Evolutionary conservation across 345 rosid genomes (phyloP).

Genomic region (Boechera divaricarpa): DNA sequence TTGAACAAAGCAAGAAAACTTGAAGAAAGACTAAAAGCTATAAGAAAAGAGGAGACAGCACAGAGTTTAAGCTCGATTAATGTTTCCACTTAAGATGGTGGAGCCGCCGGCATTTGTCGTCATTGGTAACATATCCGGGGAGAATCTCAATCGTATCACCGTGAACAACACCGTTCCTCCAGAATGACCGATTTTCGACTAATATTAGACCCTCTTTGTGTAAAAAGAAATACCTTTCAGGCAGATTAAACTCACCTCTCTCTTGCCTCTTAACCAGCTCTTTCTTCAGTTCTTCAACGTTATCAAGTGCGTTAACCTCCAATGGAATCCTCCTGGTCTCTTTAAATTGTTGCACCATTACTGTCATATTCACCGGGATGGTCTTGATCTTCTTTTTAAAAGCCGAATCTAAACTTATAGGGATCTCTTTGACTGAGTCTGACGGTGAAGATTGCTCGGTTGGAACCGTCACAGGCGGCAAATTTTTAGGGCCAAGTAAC

Average conservation of each 20-base stretch:
- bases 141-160: too few species aligned
- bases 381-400: constrained; percentile 21
- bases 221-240: too few species aligned
- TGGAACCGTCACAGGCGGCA: neutral
- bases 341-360: constrained; percentile 39
- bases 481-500: neutral
- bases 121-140: too few species aligned
- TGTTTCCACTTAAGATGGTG: too few species aligned
- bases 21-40: neutral
- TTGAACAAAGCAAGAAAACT: too few species aligned
- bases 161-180: too few species aligned
- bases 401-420: constrained; percentile 32
- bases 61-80: constrained; percentile 1
- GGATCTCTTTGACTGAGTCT: constrained; percentile 48
- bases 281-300: constrained; percentile 66
- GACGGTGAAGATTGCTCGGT: neutral
- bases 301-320: constrained; percentile 59
- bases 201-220: too few species aligned
- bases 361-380: constrained; percentile 48
- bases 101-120: too few species aligned
- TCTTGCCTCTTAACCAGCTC: constrained; percentile 65
- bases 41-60: neutral
- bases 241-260: neutral
- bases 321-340: constrained; percentile 52
- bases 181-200: too few species aligned